Evolutionary conservation across 805 yeast genomes (phyloP), one percentile per base, ranked within the genome.

Genomic region (Saccharomycopsis sp.): DNA sequence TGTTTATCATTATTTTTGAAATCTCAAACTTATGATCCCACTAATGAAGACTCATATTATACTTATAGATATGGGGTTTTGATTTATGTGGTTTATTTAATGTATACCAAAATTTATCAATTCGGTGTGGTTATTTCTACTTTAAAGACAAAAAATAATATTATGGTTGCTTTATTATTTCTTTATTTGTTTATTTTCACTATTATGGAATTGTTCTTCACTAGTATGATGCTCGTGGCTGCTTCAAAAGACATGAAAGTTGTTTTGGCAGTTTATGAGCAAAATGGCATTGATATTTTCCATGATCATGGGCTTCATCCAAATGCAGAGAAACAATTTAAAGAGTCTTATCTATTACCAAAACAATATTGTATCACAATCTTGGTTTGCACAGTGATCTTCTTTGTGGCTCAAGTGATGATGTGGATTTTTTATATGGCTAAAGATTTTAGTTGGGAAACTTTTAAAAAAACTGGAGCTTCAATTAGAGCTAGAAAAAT

Each of bases 401-500:
- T 39, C 25, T 32, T 39, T 6, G 23, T 21, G 17, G n/a, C 17
- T 4, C 47, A 44, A 30, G 27, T 44, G 19, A 31, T 20, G 12
- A 32, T 44, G 34, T 44, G 47, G 47, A 12, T 36, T n/a, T 25
- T 40, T 21, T 40, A 25, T 17, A 31, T 44, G 1, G 43, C 41
- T 10, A 40, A 44, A 33, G 40, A 44, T 21, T 44, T 40, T 31
- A 40, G 37, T 21, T 40, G 44, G 44, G 44, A 44, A 21, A 40
- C 33, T 20, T 44, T 40, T 20, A 44, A 32, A 14, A 44, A 40
- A 37, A 36, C 41, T n/a, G 47, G 41, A 9, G 40, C 44, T 4
- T 36, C 41, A 6, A 17, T 37, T 12, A 26, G 37, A 6, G 40
- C 37, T 9, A 30, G 30, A 15, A 31, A 36, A 12, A 9, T 32